Conservation (phyloP, 2,329 filamentous ascomycete species). For the Alternaria tenuissima region DNA sequence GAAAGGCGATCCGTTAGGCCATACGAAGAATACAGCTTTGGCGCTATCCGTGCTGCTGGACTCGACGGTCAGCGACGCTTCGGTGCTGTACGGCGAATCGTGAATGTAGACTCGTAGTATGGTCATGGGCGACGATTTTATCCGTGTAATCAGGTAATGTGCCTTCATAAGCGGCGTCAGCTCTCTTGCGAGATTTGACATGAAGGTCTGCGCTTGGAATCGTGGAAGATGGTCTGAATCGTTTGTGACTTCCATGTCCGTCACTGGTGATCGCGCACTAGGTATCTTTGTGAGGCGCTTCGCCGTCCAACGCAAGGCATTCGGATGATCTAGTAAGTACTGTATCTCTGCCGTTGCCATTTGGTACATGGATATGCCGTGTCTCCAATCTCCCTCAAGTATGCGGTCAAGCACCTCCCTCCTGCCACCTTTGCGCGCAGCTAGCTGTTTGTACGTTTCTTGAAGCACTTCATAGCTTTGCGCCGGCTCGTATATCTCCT, state of each 20-base stretch:
- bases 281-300: conserved; percentile 55
- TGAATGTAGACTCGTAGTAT: conserved; percentile 81
- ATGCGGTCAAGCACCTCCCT: conserved; percentile 65
- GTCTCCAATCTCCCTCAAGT: conserved; percentile 65
- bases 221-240: conserved; percentile 64
- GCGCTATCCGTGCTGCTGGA: conserved; percentile 63
- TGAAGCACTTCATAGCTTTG: conserved; percentile 71
- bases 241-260: conserved; percentile 51
- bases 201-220: conserved; percentile 82
- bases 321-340: conserved; percentile 62
- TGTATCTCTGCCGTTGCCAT: conserved; percentile 64
- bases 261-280: conserved; percentile 32
- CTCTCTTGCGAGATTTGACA: conserved; percentile 77
- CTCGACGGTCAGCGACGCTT: conserved; percentile 49
- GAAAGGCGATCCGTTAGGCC: conserved; percentile 80
- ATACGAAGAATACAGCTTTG: conserved; percentile 79
- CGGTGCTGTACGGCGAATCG: conserved; percentile 78
- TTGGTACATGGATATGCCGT: conserved; percentile 63
- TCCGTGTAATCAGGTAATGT: conserved; percentile 81
- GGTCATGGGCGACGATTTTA: conserved; percentile 71
- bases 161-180: conserved; percentile 82
- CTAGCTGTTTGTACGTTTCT: conserved; percentile 55
- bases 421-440: conserved; percentile 58
- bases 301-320: conserved; percentile 62
- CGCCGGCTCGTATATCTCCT: conserved; percentile 73